Evolutionary conservation across 2,329 filamentous ascomycete species (phyloP), one percentile per base, ranked within the genome.

Genomic region (Fusarium ambrosium): DNA sequence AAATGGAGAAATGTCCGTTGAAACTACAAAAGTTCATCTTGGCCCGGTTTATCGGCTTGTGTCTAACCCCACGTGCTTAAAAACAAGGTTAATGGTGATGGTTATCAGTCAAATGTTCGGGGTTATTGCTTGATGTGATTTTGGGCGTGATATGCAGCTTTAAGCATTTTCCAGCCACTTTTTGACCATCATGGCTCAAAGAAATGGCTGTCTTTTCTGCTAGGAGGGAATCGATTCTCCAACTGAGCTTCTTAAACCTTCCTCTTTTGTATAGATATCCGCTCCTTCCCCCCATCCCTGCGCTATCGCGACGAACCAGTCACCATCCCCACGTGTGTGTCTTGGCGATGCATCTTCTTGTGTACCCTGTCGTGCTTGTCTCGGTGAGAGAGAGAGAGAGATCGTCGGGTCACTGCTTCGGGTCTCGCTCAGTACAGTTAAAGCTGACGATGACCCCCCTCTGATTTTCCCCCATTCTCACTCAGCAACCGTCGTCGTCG

Each of bases 271-370:
- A 59, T 64, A 56, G 51, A 36, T 32, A 48, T 24, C 27, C 29
- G 29, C 16, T 53, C 24, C 24, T 41, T 34, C 27, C 27, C 27
- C 39, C 37, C 14, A 71, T 68, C 64, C 67, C 37, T 62, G 61
- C 36, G 36, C 62, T 43, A 29, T 66, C 60, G 68, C 62, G 70
- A 75, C 75, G 71, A 77, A 64, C 77, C 77, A 79, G 64, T 79
- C 70, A 69, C 60, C 43, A 55, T 70, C 72, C 77, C 75, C 77
- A 79, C 77, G 77, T 79, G 77, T 79, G 77, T 64, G 72, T 76
- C 77, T 78, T 74, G 77, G 77, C 77, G 64, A 68, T 77, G 69
- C 66, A 51, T 51, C 45, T 51, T 16, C 14, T 18, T 51, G 45
- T 27, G 24, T 18, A 22, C 53, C 70, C 43, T 45, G 43, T 45